Evolutionary conservation across 768 basidiomycete genomes (phyloP).

Genomic region (Hypsizygus marmoreus): DNA sequence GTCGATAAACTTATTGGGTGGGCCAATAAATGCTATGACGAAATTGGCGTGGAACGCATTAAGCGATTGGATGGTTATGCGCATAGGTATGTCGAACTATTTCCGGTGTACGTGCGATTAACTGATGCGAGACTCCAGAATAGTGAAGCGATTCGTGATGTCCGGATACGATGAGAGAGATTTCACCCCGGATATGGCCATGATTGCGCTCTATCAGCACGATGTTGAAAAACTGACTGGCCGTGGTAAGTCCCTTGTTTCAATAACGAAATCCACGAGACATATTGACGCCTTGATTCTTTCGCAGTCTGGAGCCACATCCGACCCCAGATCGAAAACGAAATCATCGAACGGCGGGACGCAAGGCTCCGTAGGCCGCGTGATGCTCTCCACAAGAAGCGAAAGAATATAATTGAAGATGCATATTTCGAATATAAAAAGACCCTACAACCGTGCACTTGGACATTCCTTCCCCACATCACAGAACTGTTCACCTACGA

Average conservation of each 20-base stretch:
- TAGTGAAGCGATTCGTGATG: no score
- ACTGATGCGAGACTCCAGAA: no score
- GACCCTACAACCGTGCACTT: background rate
- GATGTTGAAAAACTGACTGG: background rate
- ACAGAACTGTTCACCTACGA: no score
- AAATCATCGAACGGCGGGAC: background rate
- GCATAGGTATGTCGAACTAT: no score
- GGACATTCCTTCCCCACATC: no score
- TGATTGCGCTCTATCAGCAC: background rate
- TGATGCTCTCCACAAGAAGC: background rate
- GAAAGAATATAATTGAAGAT: background rate
- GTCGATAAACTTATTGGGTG: no score
- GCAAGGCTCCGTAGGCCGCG: background rate
- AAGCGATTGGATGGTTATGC: no score
- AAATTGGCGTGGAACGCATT: no score
- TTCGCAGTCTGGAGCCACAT: conserved; percentile 3
- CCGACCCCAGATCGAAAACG: background rate
- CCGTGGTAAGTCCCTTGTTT: background rate
- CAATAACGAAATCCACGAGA: background rate
- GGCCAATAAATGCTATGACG: no score
- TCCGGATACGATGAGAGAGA: background rate
- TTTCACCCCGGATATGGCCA: background rate
- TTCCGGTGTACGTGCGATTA: no score
- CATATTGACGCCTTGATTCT: background rate
- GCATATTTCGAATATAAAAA: background rate